These are phyloP conservation scores for Choiromyces venosus DNA, from an alignment of 495 filamentous ascomycete species.

Conservation along the genomic window DNA sequence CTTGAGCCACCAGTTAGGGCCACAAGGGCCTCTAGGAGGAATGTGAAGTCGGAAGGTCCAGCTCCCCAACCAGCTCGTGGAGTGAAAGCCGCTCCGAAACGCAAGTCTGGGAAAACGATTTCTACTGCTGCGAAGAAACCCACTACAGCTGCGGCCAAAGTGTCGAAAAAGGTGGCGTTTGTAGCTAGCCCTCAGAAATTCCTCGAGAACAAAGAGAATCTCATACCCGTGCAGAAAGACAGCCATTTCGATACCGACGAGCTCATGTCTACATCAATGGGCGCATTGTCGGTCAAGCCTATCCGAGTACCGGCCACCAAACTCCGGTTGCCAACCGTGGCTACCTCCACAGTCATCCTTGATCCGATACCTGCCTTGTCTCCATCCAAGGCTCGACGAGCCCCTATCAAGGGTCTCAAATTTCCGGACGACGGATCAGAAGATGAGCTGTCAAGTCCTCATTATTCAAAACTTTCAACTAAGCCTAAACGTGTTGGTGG, in stretches of 20 bases:
- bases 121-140: conserved; percentile 13
- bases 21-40: conserved; percentile 13
- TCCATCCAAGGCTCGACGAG: conserved; percentile 34
- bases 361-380: conserved; percentile 36
- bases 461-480: conserved; percentile 23
- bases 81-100: conserved; percentile 29
- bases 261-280: conserved; percentile 39
- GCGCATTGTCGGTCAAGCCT: conserved; percentile 38
- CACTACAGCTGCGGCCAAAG: background rate
- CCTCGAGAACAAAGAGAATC: conserved; percentile 36
- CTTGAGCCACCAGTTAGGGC: background rate
- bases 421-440: conserved; percentile 27
- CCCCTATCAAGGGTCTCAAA: conserved; percentile 2
- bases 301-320: conserved; percentile 30
- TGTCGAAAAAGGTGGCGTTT: conserved; percentile 29
- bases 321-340: conserved; percentile 24
- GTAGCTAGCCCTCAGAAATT: conserved; percentile 3
- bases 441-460: conserved; percentile 33
- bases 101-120: conserved; percentile 24
- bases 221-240: conserved; percentile 14
- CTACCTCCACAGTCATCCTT: conserved; percentile 16
- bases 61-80: background rate
- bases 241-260: conserved; percentile 31
- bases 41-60: background rate
- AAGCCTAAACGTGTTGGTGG: conserved; percentile 29